Percentiles rank a stretch among this genome's conserved stretches.
Evolutionary conservation across 1,284 basidiomycete genomes (phyloP).

Genomic region (Fereydounia khargensis): DNA sequence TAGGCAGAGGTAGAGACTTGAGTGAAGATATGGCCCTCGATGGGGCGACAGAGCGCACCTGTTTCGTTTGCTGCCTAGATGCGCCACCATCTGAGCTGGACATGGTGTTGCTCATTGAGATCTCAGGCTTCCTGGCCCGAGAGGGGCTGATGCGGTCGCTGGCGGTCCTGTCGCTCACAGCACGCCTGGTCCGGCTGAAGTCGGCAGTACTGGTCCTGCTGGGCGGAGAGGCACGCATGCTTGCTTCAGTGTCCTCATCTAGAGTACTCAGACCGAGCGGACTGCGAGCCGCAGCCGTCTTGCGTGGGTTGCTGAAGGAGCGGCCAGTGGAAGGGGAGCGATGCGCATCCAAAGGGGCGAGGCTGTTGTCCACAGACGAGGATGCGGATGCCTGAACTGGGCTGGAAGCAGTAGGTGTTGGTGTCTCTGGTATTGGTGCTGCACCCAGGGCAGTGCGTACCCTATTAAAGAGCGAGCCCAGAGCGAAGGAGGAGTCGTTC

Average conservation of each 20-base stretch:
- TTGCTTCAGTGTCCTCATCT: not conserved
- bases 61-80: not conserved
- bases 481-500: slow-evolving; percentile 33
- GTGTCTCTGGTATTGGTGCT: not conserved
- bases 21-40: slow-evolving; percentile 1
- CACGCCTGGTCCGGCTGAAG: not conserved
- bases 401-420: not conserved
- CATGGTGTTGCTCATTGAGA: slow-evolving; percentile 5
- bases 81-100: not conserved
- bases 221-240: not conserved
- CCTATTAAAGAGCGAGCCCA: slow-evolving; percentile 43
- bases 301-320: not conserved
- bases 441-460: slow-evolving; percentile 41
- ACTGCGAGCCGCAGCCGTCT: not conserved
- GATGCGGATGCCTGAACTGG: not conserved
- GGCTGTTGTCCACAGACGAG: not conserved
- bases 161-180: not conserved
- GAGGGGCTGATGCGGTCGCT: not conserved
- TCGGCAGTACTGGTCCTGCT: not conserved
- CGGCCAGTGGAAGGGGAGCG: not conserved
- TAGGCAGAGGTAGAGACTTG: slow-evolving; percentile 9
- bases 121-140: slow-evolving; percentile 1
- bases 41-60: not conserved
- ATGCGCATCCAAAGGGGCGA: not conserved
- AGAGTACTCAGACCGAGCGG: not conserved